Evolutionary conservation across 2,329 filamentous ascomycete species (phyloP).

Genomic region (Hypoxylon sp.): DNA sequence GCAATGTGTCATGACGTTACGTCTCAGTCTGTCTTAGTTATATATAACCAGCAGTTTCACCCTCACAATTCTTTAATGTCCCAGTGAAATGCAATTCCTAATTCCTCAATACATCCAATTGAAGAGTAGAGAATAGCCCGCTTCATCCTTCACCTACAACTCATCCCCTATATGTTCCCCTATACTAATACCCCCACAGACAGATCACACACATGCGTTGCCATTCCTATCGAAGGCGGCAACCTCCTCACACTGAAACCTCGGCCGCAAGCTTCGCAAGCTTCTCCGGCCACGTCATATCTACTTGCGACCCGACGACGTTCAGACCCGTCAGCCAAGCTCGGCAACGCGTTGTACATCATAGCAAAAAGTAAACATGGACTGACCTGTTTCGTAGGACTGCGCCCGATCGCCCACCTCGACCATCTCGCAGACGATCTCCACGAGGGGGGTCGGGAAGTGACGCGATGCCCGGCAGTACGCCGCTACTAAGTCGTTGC

Average conservation of each 20-base stretch:
- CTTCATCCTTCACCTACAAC: neutral
- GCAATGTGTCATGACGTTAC: constrained; percentile 23
- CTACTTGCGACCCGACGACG: constrained; percentile 8
- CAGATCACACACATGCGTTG: neutral
- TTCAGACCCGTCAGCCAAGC: constrained; percentile 47
- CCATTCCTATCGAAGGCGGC: neutral
- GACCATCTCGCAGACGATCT: constrained; percentile 57
- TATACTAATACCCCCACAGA: neutral
- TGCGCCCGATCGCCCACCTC: constrained; percentile 63
- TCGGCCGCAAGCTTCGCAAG: neutral
- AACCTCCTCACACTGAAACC: neutral
- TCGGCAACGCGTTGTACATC: constrained; percentile 51
- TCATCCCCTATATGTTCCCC: neutral
- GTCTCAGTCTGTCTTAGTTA: constrained; percentile 25
- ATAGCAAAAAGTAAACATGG: constrained; percentile 50
- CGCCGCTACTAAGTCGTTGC: constrained; percentile 66
- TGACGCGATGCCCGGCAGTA: constrained; percentile 60
- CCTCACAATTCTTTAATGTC: neutral
- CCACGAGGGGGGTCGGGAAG: constrained; percentile 58
- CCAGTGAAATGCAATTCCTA: neutral
- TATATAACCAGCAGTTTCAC: neutral
- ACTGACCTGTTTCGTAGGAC: constrained; percentile 56
- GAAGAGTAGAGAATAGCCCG: neutral
- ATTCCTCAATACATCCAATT: neutral
- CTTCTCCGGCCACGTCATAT: neutral